Conservation (phyloP, 2,329 filamentous ascomycete genomes). For the Juglanconis oblonga region DNA sequence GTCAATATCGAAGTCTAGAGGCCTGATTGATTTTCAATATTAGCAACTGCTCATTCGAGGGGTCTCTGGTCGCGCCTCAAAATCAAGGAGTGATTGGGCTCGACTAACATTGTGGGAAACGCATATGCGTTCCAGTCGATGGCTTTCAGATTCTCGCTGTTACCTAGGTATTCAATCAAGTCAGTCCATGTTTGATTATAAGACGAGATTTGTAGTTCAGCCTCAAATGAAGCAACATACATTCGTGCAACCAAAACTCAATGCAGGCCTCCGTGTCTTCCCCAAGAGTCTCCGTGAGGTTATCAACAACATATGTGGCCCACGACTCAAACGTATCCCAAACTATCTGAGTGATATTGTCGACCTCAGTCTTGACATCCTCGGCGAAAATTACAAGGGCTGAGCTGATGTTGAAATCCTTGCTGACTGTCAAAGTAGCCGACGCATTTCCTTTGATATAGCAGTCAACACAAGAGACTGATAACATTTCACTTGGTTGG, state of each 20-base stretch:
- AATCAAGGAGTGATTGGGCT: background rate
- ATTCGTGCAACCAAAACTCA: background rate
- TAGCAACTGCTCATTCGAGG: constrained; percentile 14
- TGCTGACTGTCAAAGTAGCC: constrained; percentile 39
- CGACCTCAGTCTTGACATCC: constrained; percentile 30
- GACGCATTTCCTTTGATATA: constrained; percentile 47
- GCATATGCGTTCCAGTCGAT: constrained; percentile 29
- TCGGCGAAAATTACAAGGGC: constrained; percentile 31
- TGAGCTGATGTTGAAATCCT: constrained; percentile 37
- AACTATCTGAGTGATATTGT: constrained; percentile 29
- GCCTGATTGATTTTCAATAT: constrained; percentile 6
- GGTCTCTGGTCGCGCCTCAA: constrained; percentile 5
- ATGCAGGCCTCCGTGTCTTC: constrained; percentile 23
- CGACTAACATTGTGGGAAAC: constrained; percentile 29
- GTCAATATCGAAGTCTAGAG: constrained; percentile 42
- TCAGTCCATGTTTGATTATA: background rate
- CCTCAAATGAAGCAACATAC: too few species aligned
- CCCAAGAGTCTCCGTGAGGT: constrained; percentile 25
- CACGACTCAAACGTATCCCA: constrained; percentile 8
- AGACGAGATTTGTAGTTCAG: background rate
- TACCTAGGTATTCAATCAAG: background rate
- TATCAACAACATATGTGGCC: constrained; percentile 31
- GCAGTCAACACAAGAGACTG: constrained; percentile 46
- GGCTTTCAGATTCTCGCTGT: constrained; percentile 19
- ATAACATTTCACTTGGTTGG: constrained; percentile 24